Evolutionary conservation across 306 rosid genomes (phyloP).

Genomic region (Coriaria nepalensis): DNA sequence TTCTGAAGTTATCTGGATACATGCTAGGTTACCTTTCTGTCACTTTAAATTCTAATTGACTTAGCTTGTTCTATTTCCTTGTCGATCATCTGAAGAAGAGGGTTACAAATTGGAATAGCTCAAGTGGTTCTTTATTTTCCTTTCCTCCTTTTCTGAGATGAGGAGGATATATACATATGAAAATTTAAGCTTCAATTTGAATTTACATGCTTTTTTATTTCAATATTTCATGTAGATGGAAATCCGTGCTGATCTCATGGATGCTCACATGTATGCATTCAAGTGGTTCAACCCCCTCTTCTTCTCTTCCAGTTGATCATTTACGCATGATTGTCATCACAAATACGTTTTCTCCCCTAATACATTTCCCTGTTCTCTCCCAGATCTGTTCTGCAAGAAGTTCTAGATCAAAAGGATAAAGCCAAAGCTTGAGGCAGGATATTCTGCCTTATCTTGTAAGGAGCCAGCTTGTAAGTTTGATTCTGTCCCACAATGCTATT

Average conservation of each 20-base stretch:
- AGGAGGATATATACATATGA: not conserved
- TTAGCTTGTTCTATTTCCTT: too few species aligned
- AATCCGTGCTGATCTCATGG: conserved; percentile 92
- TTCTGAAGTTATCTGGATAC: too few species aligned
- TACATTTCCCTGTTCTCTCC: conserved; percentile 12
- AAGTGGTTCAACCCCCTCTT: conserved; percentile 45
- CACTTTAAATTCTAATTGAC: too few species aligned
- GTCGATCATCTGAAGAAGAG: too few species aligned
- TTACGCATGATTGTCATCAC: conserved; percentile 10
- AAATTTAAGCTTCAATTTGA: conserved; percentile 4
- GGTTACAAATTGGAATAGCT: too few species aligned
- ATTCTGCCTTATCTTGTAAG: conserved; percentile 94
- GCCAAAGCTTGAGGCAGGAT: conserved; percentile 75
- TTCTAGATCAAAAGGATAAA: conserved; percentile 49
- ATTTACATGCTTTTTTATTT: conserved; percentile 7
- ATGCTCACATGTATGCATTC: conserved; percentile 88
- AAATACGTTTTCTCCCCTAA: conserved; percentile 11
- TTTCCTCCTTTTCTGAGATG: not conserved
- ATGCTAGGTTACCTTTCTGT: too few species aligned
- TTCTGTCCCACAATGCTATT: conserved; percentile 17
- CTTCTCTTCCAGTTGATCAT: conserved; percentile 3
- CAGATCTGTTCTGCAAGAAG: conserved; percentile 85
- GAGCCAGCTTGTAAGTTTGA: conserved; percentile 78
- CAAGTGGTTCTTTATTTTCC: too few species aligned
- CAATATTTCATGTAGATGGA: conserved; percentile 55